Base-by-base conservation (phyloP, 2,329 filamentous ascomycete species). In the Pochonia chlamydosporia region DNA sequence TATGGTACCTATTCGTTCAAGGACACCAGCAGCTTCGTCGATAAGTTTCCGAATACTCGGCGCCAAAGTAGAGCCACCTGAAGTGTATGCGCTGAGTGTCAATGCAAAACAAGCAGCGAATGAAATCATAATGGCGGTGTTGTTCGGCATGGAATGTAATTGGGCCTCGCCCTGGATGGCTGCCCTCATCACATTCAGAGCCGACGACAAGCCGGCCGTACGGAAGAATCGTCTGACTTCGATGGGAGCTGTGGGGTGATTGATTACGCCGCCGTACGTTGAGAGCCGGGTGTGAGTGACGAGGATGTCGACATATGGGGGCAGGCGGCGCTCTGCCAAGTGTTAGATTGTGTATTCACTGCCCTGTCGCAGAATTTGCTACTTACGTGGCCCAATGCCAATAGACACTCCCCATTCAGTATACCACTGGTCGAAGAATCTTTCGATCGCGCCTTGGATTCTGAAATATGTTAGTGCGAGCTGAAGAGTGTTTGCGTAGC, bases 51-150 rank as follows among this genome's bases (percentile, higher is more conserved):
- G 68, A 13, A 85, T 79, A 52, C 81, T 84, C 0, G 81, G 79
- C 0, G 80, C 81, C 1, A 85, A 62, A 44, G 75, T 76, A 0
- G 76, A 81, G 48, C 72, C 75, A 24, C 75, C 79, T 0, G 75
- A 71, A 3, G 79, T 73, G 41, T 79, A 78, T 0, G 79, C 74
- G 53, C 80, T 83, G 4, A 86, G 70, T 9, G 79, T 77, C n/a
- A 86, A 63, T 0, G 82, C 82, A 51, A 85, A 85, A 55, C 81
- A 85, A 4, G 82, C 82, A 0, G 85, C 84, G 53, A 87, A 88
- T 1, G 84, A 85, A 11, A 89, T 86, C 85, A 89, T 89, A 53
- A 88, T 86, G 47, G 84, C 79, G 0, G 85, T 87, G 55, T 89
- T 89, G 63, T 89, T 89, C 0, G 85, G 85, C 84, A 89, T 89